Evolutionary conservation across 2,329 filamentous ascomycete species (phyloP).

Genomic region (Harringtonia lauricola): DNA sequence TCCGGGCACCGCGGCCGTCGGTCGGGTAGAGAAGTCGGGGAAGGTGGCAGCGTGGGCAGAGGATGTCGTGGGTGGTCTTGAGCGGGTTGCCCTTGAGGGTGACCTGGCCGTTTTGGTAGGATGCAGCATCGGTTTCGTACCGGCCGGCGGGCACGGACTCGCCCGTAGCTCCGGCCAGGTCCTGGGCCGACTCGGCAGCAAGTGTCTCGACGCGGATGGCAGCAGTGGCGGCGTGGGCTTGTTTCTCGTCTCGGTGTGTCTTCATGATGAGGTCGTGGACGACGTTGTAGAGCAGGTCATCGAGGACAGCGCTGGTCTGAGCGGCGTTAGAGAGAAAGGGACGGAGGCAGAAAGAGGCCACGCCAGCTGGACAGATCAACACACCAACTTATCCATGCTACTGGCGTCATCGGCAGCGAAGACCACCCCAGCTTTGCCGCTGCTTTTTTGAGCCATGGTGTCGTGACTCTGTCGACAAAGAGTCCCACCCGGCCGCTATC

Average conservation of each 20-base stretch:
- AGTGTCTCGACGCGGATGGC: slow-evolving; percentile 54
- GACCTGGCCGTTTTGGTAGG: slow-evolving; percentile 59
- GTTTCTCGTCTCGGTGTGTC: slow-evolving; percentile 69
- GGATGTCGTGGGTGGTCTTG: slow-evolving; percentile 57
- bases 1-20: slow-evolving; percentile 54
- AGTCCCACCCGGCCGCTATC: no score
- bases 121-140: slow-evolving; percentile 55
- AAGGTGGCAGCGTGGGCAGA: slow-evolving; percentile 64
- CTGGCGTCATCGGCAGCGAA: slow-evolving; percentile 39
- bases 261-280: slow-evolving; percentile 65
- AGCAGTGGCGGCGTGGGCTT: slow-evolving; percentile 55
- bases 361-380: slow-evolving; percentile 15
- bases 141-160: slow-evolving; percentile 45
- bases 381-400: slow-evolving; percentile 49
- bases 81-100: slow-evolving; percentile 62
- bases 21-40: slow-evolving; percentile 63
- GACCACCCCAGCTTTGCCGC: slow-evolving; percentile 47
- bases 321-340: not conserved
- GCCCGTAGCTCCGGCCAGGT: slow-evolving; percentile 33
- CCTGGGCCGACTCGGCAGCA: slow-evolving; percentile 38
- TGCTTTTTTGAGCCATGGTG: slow-evolving; percentile 15
- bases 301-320: slow-evolving; percentile 52
- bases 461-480: not conserved
- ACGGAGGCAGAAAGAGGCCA: not conserved
- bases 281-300: slow-evolving; percentile 67